Base-by-base conservation (phyloP, 257 asterid genomes). In the Ajuga chamaepitys region DNA sequence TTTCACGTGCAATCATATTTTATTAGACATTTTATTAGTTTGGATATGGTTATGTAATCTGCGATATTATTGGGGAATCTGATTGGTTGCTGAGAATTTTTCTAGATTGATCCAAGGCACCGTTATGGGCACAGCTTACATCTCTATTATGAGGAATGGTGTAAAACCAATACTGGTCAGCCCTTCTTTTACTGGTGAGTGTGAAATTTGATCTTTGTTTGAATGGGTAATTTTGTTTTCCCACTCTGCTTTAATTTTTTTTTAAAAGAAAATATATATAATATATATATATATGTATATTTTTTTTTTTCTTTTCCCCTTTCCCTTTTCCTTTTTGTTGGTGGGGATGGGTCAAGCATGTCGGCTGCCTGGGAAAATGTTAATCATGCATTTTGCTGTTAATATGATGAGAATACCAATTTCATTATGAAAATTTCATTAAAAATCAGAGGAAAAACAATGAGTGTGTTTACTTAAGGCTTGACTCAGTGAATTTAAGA, bases 91-190 rank as follows among this genome's bases (percentile, higher is more conserved):
- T 75, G 54, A 41, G 14, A 37, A 13, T 70, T 45, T 76, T 67
- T 77, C 26, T 68, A 93, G 99, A 81, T 93, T 75, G 99, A 93
- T 58, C 97, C 96, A 9, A 82, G 97, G 76, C 99, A 93, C 65
- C 97, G 99, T 3, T 88, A 89, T 73, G 99, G 99, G 40, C 97
- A 88, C 74, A 86, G 83, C 80, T 77, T 93, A 42, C 95, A 93
- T 74, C 22, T 70, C 4, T 93, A 93, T 64, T 93, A 84, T 26
- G 86, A 87, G 3, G 95, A 86, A 68, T 89, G 99, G 99, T 82
- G 95, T 74, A 67, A 79, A 75, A 53, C 86, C 62, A 84, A 80
- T 47, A 85, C 96, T 55, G 95, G 95, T 25, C 98, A 92, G 68
- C 97, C 96, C 48, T 93, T 93, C 73, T 93, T 93, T 81, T 88